These are phyloP conservation scores for Globisporangium spiculum DNA, from an alignment of 352 stramenopile species.

Conservation along the genomic window DNA sequence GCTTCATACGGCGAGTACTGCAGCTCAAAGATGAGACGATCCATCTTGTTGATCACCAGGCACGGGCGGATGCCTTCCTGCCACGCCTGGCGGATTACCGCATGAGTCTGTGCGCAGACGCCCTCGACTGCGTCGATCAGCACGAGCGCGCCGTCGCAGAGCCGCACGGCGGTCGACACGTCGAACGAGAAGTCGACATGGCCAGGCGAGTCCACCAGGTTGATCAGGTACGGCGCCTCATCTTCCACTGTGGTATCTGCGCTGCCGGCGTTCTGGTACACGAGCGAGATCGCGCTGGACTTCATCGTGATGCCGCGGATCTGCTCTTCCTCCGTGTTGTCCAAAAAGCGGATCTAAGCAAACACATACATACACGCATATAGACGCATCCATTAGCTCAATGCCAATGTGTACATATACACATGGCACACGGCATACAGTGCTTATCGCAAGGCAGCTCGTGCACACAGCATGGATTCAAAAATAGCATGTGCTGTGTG, in stretches of 20 bases:
- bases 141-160: constrained; percentile 94
- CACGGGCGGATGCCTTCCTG: constrained; percentile 92
- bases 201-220: constrained; percentile 94
- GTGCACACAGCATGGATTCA: neutral
- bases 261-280: constrained; percentile 60
- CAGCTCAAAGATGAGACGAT: constrained; percentile 93
- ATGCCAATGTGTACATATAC: neutral
- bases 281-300: constrained; percentile 93
- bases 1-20: constrained; percentile 90
- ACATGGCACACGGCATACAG: neutral
- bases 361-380: neutral
- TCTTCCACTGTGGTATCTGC: constrained; percentile 13
- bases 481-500: neutral
- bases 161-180: constrained; percentile 92
- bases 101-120: constrained; percentile 94
- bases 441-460: neutral
- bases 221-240: constrained; percentile 87
- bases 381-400: neutral
- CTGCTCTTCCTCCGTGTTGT: constrained; percentile 94
- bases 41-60: constrained; percentile 98
- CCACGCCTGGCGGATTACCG: constrained; percentile 93
- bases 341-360: constrained; percentile 90
- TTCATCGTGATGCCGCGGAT: constrained; percentile 97
- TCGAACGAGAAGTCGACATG: constrained; percentile 97
- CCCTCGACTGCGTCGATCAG: constrained; percentile 97